Base-by-base conservation (phyloP, 371 early-diverging fungal genomes). In the Mortierella sp. region DNA sequence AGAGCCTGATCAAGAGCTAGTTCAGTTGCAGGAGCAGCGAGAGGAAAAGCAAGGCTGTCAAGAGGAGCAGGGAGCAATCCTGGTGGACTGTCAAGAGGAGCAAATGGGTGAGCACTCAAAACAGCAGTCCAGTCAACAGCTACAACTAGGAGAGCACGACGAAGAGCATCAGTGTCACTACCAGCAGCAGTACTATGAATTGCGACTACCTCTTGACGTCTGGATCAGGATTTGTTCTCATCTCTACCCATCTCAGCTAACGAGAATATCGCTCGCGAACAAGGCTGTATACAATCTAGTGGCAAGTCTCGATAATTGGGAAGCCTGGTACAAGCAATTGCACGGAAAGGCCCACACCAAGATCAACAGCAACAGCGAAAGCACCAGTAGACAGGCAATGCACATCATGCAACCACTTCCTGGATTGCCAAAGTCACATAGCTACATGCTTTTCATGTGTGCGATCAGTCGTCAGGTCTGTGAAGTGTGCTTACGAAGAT, bases 171-270 rank as follows among this genome's bases (percentile, higher is more conserved):
- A n/a, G n/a, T n/a, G n/a, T n/a, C n/a, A n/a, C n/a, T n/a, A n/a
- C n/a, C n/a, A n/a, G n/a, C n/a, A n/a, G n/a, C n/a, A n/a, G n/a
- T n/a, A n/a, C n/a, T n/a, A n/a, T n/a, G n/a, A n/a, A n/a, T n/a
- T n/a, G n/a, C n/a, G n/a, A n/a, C n/a, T 65, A 14, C 59, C 66
- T 1, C 10, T 28, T 19, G 31, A 41, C 1, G 12, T 59, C 24
- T 66, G 66, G 66, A 24, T 8, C 9, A 10, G 13, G 8, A 54
- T 66, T 24, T 66, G 58, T 49, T 47, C 48, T 12, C 44, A 58
- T n/a, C 50, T 67, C 13, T 56, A 60, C 22, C 67, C 67, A 17
- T 67, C 67, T 8, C 60, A 67, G 19, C 47, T 68, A 17, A 27
- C 62, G 2, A 44, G 57, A 9, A 51, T 68, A 14, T 55, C 60